Conservation (phyloP, 1,284 basidiomycete genomes). For the Mycena sp. region DNA sequence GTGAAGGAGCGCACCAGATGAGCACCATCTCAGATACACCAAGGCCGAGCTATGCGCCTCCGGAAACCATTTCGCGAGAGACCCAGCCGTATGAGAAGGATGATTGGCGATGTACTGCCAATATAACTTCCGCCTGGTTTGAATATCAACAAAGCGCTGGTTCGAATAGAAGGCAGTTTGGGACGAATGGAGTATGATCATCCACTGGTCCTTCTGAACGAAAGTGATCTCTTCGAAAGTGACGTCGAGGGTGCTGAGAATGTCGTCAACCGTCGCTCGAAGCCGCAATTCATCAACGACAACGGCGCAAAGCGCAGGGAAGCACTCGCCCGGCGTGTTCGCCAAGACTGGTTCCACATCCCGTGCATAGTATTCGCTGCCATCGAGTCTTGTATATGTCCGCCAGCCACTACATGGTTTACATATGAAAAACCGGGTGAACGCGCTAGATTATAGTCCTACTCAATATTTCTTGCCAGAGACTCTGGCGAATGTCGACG, state of each 20-base stretch:
- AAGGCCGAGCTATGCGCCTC: not conserved
- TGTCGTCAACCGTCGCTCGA: no score
- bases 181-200: not conserved
- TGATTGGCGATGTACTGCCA: conserved; percentile 10
- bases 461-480: no score
- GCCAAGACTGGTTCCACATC: not conserved
- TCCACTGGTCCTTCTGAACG: no score
- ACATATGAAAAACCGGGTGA: no score
- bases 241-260: not conserved
- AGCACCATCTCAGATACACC: conserved; percentile 12
- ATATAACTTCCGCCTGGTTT: conserved; percentile 2
- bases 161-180: not conserved
- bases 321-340: not conserved
- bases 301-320: not conserved
- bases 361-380: not conserved
- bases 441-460: no score
- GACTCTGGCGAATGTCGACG: no score
- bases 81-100: not conserved
- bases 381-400: not conserved
- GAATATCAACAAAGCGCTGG: not conserved
- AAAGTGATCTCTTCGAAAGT: not conserved
- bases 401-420: no score
- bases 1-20: conserved; percentile 4
- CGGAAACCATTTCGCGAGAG: not conserved
- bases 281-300: conserved; percentile 7